phyloP scores from a whole-genome alignment of 306 rosid species.

The Cucurbita pepo region DNA sequence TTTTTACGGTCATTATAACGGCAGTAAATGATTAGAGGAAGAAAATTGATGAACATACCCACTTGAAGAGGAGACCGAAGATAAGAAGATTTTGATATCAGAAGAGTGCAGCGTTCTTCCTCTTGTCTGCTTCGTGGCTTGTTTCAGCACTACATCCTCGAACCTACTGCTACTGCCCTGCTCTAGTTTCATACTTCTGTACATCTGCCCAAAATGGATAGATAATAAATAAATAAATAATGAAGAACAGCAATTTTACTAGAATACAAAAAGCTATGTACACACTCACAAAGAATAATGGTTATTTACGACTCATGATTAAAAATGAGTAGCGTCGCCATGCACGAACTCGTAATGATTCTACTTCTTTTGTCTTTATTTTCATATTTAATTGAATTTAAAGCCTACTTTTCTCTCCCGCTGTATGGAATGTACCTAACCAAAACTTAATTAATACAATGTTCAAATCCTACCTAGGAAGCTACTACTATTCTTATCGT shows the following conservation, averaged over 20 bases:
- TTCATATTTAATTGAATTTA: not conserved
- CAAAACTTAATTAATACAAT: not conserved
- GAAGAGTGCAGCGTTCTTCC: not conserved
- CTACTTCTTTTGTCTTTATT: slow-evolving; percentile 7
- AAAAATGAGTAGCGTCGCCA: not conserved
- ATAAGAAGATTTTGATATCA: not conserved
- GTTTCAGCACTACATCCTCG: not conserved
- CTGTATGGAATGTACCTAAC: not conserved
- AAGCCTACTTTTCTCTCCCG: not conserved
- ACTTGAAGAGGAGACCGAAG: not conserved
- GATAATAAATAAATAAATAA: not conserved
- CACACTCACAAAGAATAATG: not conserved
- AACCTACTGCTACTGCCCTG: not conserved
- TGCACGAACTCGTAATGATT: not conserved
- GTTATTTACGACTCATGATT: not conserved
- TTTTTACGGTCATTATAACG: no score
- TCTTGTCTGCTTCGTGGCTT: not conserved
- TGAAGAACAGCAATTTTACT: no score
- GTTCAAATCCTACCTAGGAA: not conserved
- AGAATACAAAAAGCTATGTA: no score
- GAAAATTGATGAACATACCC: not conserved
- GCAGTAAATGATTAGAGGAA: not conserved
- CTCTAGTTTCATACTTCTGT: not conserved
- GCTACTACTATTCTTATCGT: not conserved
- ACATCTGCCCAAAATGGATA: not conserved